Evolutionary conservation across 2,329 filamentous ascomycete genomes (phyloP).

Genomic region (Ceratocystis lukuohia): DNA sequence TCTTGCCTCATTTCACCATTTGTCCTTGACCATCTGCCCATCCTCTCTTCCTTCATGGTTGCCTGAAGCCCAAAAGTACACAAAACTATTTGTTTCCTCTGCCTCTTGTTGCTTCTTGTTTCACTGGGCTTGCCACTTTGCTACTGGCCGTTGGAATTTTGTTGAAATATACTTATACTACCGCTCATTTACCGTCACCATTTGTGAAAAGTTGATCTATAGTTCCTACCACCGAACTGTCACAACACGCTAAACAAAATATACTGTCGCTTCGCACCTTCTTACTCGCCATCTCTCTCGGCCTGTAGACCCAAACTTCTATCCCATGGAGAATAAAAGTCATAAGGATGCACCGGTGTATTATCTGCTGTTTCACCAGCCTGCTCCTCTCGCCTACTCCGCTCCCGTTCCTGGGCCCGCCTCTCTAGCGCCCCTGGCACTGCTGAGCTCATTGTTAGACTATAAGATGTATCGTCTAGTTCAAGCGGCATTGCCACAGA

Average conservation of each 20-base stretch:
- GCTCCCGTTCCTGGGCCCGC: background rate
- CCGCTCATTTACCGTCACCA: background rate
- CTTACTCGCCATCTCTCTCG: background rate
- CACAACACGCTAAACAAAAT: too few species aligned
- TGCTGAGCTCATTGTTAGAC: background rate
- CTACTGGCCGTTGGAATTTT: background rate
- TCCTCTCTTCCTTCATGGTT: background rate
- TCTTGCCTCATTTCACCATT: background rate
- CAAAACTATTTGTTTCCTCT: background rate
- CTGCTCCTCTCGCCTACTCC: background rate
- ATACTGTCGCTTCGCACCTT: background rate
- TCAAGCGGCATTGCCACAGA: conserved; percentile 6
- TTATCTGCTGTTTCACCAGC: background rate
- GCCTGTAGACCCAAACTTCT: background rate
- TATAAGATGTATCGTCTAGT: background rate
- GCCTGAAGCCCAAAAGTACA: background rate
- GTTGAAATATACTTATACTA: background rate
- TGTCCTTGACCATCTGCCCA: background rate
- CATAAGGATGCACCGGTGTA: conserved; percentile 12
- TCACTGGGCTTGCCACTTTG: background rate
- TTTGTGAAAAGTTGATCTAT: background rate
- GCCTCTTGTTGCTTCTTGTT: background rate
- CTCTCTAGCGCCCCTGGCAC: background rate
- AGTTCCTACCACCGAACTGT: background rate
- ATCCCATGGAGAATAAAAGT: conserved; percentile 17